Percentiles rank a stretch among this genome's conserved stretches.
Conservation (phyloP, 306 rosid genomes). For the Oemleria cerasiformis region DNA sequence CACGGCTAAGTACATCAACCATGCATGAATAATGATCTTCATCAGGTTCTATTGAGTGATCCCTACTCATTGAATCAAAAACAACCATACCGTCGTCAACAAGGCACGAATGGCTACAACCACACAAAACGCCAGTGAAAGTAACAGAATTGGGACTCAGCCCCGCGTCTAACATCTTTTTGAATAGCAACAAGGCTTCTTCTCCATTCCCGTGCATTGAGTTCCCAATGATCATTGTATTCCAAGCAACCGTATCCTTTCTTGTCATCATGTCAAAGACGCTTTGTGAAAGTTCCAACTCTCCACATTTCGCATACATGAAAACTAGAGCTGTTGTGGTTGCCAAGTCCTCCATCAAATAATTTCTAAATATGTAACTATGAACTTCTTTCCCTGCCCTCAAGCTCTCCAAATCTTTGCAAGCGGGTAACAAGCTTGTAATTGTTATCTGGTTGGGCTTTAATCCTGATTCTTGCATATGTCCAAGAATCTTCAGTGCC, state of each 20-base stretch:
- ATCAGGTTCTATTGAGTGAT: constrained; percentile 44
- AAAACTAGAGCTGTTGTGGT: constrained; percentile 39
- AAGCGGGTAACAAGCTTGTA: constrained; percentile 49
- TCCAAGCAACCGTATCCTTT: constrained; percentile 56
- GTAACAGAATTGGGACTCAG: constrained; percentile 48
- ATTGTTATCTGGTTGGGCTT: constrained; percentile 51
- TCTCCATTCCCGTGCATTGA: constrained; percentile 55
- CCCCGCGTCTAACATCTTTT: constrained; percentile 39
- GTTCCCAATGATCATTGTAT: constrained; percentile 50
- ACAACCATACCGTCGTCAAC: constrained; percentile 43
- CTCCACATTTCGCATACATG: constrained; percentile 59
- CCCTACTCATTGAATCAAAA: constrained; percentile 47
- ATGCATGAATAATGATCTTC: constrained; percentile 48
- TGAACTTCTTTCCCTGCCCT: constrained; percentile 54
- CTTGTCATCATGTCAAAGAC: constrained; percentile 11
- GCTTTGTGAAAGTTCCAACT: constrained; percentile 34
- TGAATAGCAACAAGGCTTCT: constrained; percentile 43
- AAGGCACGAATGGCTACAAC: constrained; percentile 57
- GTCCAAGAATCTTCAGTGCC: constrained; percentile 45
- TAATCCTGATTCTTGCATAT: constrained; percentile 49
- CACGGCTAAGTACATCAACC: constrained; percentile 50
- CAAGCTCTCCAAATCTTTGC: constrained; percentile 45
- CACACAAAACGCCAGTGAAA: constrained; percentile 48
- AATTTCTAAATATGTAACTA: constrained; percentile 43
- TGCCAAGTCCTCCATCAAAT: constrained; percentile 35